phyloP scores from a whole-genome alignment of 768 basidiomycete species.

The Lentinula boryana region DNA sequence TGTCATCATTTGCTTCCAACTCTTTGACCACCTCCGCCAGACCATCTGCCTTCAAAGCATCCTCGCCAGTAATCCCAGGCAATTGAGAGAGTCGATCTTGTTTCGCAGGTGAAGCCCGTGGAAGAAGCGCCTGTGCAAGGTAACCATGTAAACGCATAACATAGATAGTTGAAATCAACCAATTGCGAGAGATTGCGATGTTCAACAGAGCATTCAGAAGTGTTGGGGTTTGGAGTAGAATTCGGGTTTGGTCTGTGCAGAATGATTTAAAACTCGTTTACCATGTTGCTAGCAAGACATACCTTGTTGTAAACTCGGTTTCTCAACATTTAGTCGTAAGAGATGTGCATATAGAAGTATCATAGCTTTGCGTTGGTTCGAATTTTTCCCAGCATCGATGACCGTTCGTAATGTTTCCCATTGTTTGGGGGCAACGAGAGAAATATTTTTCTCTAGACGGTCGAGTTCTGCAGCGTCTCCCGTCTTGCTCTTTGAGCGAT shows the following conservation, averaged over 20 bases:
- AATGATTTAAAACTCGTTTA: not conserved
- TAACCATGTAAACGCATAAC: conserved; percentile 81
- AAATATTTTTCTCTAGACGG: conserved; percentile 46
- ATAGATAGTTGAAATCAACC: conserved; percentile 75
- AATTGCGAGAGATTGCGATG: conserved; percentile 81
- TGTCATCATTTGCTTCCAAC: conserved; percentile 49
- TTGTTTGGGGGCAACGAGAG: conserved; percentile 32
- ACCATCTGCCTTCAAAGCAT: conserved; percentile 37
- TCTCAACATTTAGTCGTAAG: conserved; percentile 55
- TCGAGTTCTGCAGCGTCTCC: conserved; percentile 32
- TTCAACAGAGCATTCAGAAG: conserved; percentile 77
- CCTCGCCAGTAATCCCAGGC: conserved; percentile 59
- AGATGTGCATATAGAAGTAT: conserved; percentile 83
- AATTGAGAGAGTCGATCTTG: conserved; percentile 60
- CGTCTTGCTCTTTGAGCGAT: conserved; percentile 21
- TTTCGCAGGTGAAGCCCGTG: conserved; percentile 33
- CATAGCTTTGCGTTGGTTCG: conserved; percentile 48
- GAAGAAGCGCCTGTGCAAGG: conserved; percentile 77
- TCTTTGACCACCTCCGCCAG: conserved; percentile 39
- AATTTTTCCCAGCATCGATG: conserved; percentile 28
- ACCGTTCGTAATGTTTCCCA: conserved; percentile 48
- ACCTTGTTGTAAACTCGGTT: conserved; percentile 60
- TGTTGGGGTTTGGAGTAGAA: conserved; percentile 68
- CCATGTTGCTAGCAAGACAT: conserved; percentile 16
- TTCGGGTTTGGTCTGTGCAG: conserved; percentile 55